Evolutionary conservation across 225 moss, liverwort and hornwort species (phyloP).

Genomic region (Takakia lepidozioides): DNA sequence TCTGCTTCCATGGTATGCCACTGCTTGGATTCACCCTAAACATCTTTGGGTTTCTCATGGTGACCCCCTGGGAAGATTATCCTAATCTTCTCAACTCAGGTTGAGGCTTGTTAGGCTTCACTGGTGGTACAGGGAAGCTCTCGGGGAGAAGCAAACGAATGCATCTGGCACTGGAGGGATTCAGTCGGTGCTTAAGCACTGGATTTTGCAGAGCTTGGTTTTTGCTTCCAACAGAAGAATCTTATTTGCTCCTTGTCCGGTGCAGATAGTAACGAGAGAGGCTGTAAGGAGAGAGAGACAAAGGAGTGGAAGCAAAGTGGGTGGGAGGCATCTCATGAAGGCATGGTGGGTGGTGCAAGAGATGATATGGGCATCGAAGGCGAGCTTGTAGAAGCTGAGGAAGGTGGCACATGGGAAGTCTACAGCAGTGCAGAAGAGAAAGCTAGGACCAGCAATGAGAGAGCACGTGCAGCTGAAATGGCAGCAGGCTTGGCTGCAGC

Average conservation of each 20-base stretch:
- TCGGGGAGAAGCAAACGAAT: no score
- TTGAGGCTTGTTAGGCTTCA: no score
- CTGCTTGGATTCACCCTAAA: no score
- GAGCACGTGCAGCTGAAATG: constrained; percentile 91
- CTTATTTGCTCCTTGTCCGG: constrained; percentile 16
- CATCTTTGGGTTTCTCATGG: no score
- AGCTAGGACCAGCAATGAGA: constrained; percentile 80
- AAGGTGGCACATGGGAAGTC: constrained; percentile 68
- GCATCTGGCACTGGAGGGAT: no score
- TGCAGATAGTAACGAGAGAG: constrained; percentile 57
- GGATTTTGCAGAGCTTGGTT: no score
- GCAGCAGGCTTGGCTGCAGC: constrained; percentile 97
- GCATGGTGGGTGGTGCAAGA: constrained; percentile 35
- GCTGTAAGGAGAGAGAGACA: constrained; percentile 67
- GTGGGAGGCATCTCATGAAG: constrained; percentile 65
- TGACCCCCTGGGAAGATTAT: no score
- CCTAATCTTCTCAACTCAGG: no score
- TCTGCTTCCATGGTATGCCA: no score
- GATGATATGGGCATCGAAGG: constrained; percentile 68
- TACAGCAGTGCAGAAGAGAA: constrained; percentile 89
- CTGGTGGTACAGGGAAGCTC: no score
- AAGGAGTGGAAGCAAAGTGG: constrained; percentile 93
- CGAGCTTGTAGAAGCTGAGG: constrained; percentile 69
- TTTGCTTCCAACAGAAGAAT: no score
- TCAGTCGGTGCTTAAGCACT: no score